Conservation (phyloP, 768 basidiomycete species). For the Exsudoporus frostii region DNA sequence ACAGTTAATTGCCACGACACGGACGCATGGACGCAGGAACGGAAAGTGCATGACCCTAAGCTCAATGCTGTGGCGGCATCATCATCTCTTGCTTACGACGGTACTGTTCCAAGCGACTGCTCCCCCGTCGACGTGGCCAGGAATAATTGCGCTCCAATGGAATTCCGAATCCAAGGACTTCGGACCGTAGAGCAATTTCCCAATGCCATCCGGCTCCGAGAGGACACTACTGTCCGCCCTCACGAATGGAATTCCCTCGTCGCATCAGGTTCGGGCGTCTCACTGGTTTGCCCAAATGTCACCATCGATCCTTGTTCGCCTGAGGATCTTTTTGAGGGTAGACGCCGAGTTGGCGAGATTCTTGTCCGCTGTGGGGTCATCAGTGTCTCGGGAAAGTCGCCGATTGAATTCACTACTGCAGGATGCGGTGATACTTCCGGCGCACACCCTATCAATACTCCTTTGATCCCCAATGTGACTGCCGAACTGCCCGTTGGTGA, state of each 20-base stretch:
- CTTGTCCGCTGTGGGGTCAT: slow-evolving; percentile 21
- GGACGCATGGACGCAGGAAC: slow-evolving; percentile 19
- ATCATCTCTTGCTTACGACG: slow-evolving; percentile 10
- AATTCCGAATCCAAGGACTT: neutral
- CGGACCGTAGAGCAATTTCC: neutral
- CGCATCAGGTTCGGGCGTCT: neutral
- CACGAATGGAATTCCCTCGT: slow-evolving; percentile 4
- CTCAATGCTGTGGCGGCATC: slow-evolving; percentile 7
- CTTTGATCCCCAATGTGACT: neutral
- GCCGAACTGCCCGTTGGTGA: neutral
- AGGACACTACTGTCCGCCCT: neutral
- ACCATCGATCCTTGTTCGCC: neutral
- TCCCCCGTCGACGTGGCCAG: neutral
- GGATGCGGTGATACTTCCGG: neutral
- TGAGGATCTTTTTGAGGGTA: slow-evolving; percentile 16
- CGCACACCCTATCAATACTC: neutral
- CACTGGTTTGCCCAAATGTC: neutral
- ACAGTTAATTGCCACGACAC: slow-evolving; percentile 24
- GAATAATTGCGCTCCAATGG: slow-evolving; percentile 5
- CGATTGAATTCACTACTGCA: neutral
- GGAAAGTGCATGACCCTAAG: slow-evolving; percentile 7
- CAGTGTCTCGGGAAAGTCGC: neutral
- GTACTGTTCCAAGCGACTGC: neutral
- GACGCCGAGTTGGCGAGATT: slow-evolving; percentile 17
- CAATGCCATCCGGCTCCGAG: neutral